These are phyloP conservation scores for Hygrocybe punicea DNA, from an alignment of 768 basidiomycete genomes.

Conservation along the genomic window DNA sequence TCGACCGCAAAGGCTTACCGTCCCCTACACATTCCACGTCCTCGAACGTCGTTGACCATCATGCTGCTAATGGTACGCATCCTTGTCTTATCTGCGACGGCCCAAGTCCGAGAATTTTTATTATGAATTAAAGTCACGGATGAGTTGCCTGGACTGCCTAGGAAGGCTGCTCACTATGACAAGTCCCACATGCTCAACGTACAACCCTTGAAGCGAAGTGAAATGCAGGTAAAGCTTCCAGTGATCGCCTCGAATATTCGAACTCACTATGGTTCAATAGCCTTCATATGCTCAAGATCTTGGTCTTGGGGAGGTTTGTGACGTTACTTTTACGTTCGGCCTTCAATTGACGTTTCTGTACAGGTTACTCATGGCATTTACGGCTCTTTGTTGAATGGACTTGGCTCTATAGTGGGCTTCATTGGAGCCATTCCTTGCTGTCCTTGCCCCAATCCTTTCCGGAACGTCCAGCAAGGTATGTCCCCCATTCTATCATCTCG, in stretches of 20 bases:
- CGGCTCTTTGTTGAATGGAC: constrained; percentile 69
- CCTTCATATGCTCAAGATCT: constrained; percentile 91
- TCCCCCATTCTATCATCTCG: constrained; percentile 2
- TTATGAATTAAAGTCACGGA: constrained; percentile 70
- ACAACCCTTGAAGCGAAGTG: constrained; percentile 78
- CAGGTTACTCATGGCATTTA: constrained; percentile 82
- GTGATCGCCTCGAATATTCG: background rate
- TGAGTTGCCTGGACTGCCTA: constrained; percentile 40
- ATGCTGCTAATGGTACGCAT: constrained; percentile 32
- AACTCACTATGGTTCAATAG: constrained; percentile 35
- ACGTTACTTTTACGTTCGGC: background rate
- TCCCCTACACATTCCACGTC: constrained; percentile 33
- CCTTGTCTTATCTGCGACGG: background rate
- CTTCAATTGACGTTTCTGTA: background rate
- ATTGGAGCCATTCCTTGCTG: constrained; percentile 79
- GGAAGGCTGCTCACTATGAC: constrained; percentile 20
- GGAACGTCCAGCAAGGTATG: constrained; percentile 74
- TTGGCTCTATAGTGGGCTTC: constrained; percentile 67
- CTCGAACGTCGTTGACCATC: constrained; percentile 71
- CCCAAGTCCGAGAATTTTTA: background rate
- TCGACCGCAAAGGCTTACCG: constrained; percentile 53
- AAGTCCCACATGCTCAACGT: constrained; percentile 61
- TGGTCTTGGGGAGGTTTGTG: constrained; percentile 55
- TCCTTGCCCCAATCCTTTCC: constrained; percentile 82
- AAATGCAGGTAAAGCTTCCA: constrained; percentile 69